Evolutionary conservation across 2,329 filamentous ascomycete species (phyloP).

Genomic region (Fonsecaea erecta): DNA sequence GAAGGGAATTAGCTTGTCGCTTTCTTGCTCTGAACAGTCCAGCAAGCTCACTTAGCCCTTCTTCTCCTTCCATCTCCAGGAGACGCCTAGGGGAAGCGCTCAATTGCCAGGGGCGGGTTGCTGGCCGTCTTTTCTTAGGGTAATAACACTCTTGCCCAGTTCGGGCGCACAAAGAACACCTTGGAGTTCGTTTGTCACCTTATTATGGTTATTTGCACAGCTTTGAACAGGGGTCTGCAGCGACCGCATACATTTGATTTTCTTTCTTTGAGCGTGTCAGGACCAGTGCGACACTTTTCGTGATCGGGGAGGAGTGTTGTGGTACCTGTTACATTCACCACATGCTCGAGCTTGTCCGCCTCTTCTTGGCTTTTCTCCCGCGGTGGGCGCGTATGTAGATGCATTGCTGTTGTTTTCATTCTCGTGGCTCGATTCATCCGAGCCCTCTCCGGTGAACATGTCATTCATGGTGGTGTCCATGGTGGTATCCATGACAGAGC

Average conservation of each 20-base stretch:
- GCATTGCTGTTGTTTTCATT: not conserved
- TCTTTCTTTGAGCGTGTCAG: conserved; percentile 1
- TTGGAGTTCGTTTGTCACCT: conserved; percentile 7
- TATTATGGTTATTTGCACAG: not conserved
- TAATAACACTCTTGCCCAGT: conserved; percentile 8
- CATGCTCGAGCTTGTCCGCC: conserved; percentile 4
- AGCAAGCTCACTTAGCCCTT: conserved; percentile 1
- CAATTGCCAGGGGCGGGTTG: conserved; percentile 3
- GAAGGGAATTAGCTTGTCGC: not conserved
- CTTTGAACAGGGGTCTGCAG: not conserved
- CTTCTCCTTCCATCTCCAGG: conserved; percentile 1
- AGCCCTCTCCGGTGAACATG: not conserved
- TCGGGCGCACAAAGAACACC: not conserved
- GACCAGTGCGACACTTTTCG: not conserved
- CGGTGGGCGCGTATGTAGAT: not conserved
- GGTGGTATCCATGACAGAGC: not conserved
- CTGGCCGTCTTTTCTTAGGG: conserved; percentile 5
- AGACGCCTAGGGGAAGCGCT: not conserved
- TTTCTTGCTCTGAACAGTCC: not conserved
- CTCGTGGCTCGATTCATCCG: not conserved
- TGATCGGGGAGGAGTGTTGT: not conserved
- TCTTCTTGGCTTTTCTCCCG: not conserved
- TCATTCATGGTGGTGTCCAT: conserved; percentile 1
- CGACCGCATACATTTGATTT: not conserved
- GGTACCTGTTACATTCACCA: conserved; percentile 3